These are phyloP conservation scores for Gossypium davidsonii DNA, from an alignment of 441 rosid species.

Conservation along the genomic window DNA sequence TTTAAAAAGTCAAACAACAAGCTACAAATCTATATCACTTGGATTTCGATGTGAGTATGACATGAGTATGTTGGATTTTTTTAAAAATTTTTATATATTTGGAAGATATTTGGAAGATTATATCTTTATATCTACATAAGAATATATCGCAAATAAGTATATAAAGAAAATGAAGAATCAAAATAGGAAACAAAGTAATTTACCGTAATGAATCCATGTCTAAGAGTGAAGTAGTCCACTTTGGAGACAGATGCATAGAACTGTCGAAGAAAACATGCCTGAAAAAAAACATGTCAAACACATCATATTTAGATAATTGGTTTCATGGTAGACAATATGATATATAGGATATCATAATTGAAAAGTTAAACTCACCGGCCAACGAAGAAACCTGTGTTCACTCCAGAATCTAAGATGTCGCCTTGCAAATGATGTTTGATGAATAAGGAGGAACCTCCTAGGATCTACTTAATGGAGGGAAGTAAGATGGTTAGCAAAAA, in stretches of 20 bases:
- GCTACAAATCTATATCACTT: too few species aligned
- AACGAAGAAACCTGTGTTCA: constrained; percentile 34
- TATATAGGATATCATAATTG: background rate
- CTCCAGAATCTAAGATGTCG: constrained; percentile 54
- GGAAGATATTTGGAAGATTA: too few species aligned
- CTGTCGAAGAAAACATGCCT: constrained; percentile 60
- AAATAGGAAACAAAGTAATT: background rate
- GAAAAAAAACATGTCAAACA: background rate
- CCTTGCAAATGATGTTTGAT: constrained; percentile 64
- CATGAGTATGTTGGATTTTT: too few species aligned
- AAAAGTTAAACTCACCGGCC: constrained; percentile 10
- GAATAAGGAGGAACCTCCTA: constrained; percentile 50
- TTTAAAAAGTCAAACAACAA: background rate
- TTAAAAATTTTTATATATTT: too few species aligned
- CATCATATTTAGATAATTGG: background rate
- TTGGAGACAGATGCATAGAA: constrained; percentile 54
- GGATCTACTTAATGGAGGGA: constrained; percentile 32
- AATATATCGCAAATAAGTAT: too few species aligned
- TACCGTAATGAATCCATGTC: constrained; percentile 70
- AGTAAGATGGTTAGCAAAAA: background rate
- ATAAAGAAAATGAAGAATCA: too few species aligned
- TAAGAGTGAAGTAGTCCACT: constrained; percentile 55
- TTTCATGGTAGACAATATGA: background rate
- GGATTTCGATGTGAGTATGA: too few species aligned
- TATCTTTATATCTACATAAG: too few species aligned